Conservation (phyloP, 2,329 filamentous ascomycete species). For the Meredithiella fracta region DNA sequence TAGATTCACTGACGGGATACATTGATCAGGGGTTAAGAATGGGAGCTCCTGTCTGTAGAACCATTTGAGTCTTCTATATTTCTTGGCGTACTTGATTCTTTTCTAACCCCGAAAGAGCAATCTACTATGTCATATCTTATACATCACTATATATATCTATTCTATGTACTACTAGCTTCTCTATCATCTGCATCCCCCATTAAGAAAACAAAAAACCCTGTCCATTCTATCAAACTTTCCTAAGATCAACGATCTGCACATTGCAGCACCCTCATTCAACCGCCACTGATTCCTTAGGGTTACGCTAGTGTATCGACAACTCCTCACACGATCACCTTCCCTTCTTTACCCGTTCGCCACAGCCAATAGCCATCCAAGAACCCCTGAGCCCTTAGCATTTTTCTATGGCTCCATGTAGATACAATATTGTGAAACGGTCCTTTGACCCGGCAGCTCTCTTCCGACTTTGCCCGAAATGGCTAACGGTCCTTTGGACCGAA, state of each 20-base stretch:
- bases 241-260: not conserved
- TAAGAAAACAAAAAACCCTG: not conserved
- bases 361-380: not conserved
- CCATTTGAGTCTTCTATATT: not conserved
- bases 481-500: slow-evolving; percentile 6
- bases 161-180: too few species aligned
- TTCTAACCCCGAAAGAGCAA: not conserved
- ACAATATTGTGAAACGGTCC: not conserved
- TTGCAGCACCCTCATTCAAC: not conserved
- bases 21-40: not conserved
- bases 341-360: not conserved
- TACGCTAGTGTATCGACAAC: not conserved
- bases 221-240: not conserved
- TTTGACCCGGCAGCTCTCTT: not conserved
- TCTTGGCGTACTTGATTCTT: not conserved
- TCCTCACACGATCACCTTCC: slow-evolving; percentile 6
- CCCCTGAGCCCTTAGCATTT: not conserved
- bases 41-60: not conserved
- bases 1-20: not conserved
- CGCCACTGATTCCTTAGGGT: not conserved
- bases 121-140: too few species aligned
- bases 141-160: too few species aligned
- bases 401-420: not conserved
- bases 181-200: not conserved
- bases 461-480: not conserved